Conservation (phyloP, 371 early-diverging fungal species). For the Thermomucor indicae-seudaticae region DNA sequence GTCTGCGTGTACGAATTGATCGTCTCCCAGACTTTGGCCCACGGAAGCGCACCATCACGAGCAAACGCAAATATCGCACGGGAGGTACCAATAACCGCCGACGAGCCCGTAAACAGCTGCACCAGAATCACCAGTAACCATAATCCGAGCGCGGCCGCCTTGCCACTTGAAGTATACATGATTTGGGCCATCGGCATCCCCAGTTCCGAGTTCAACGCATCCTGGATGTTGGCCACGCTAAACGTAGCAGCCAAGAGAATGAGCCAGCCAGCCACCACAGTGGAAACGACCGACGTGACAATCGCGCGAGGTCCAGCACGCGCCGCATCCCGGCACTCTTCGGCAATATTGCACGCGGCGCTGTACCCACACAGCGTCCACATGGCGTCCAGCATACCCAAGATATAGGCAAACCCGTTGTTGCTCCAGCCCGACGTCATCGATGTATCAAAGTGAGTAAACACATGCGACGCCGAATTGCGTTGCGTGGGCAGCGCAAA, state of each 20-base stretch:
- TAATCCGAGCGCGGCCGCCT: conserved; percentile 7
- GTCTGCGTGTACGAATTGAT: conserved; percentile 25
- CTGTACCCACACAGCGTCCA: conserved; percentile 52
- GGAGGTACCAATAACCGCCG: conserved; percentile 5
- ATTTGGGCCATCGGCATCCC: conserved; percentile 28
- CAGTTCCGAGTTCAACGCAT: conserved; percentile 14
- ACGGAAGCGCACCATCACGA: conserved; percentile 52
- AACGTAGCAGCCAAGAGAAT: conserved; percentile 25
- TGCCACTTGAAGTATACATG: conserved; percentile 13
- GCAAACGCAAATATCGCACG: conserved; percentile 70
- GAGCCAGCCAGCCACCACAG: conserved; percentile 31
- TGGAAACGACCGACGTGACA: conserved; percentile 28
- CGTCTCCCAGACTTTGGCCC: not conserved
- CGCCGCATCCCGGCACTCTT: conserved; percentile 54
- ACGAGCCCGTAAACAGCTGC: conserved; percentile 10
- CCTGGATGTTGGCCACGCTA: conserved; percentile 26
- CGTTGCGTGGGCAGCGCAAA: conserved; percentile 6
- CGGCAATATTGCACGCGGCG: conserved; percentile 56
- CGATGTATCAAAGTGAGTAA: conserved; percentile 8
- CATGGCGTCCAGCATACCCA: conserved; percentile 16
- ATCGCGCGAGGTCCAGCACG: conserved; percentile 53
- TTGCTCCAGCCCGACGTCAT: conserved; percentile 8
- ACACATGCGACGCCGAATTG: conserved; percentile 9
- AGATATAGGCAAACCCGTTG: conserved; percentile 7
- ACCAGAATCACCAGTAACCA: conserved; percentile 11